Conservation (phyloP, 2,329 filamentous ascomycete genomes). For the Aspergillus hortae region DNA sequence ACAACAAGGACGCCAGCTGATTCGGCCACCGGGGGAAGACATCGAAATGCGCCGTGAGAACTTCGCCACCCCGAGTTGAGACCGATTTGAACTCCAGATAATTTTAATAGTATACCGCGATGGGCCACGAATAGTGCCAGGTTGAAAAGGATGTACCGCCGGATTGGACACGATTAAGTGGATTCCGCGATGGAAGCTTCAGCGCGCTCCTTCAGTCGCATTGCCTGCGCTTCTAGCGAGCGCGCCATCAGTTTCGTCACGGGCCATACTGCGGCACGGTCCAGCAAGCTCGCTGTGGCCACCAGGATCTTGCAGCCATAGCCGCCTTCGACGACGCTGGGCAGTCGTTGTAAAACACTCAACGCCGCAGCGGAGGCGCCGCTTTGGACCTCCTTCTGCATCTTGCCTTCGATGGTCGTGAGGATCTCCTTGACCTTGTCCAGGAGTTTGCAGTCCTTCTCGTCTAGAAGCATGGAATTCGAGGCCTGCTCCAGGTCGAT, state of each 20-base stretch:
- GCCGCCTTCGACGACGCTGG: conserved; percentile 63
- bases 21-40: not conserved
- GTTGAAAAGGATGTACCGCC: no score
- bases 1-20: not conserved
- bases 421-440: conserved; percentile 79
- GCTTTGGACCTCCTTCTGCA: conserved; percentile 59
- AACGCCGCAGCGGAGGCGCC: conserved; percentile 52
- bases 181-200: conserved; percentile 31
- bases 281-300: conserved; percentile 80
- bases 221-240: conserved; percentile 62
- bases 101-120: not conserved
- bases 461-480: conserved; percentile 83
- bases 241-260: conserved; percentile 68
- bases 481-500: conserved; percentile 77
- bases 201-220: conserved; percentile 60
- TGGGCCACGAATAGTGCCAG: not conserved
- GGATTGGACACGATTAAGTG: not conserved
- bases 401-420: conserved; percentile 71
- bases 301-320: conserved; percentile 82
- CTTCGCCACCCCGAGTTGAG: not conserved
- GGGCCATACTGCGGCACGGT: conserved; percentile 89
- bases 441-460: conserved; percentile 83
- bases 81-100: not conserved
- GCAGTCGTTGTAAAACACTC: conserved; percentile 51
- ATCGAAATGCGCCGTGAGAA: not conserved